Base-by-base conservation (phyloP, 1,284 basidiomycete species). In the Pholiota adiposa region DNA sequence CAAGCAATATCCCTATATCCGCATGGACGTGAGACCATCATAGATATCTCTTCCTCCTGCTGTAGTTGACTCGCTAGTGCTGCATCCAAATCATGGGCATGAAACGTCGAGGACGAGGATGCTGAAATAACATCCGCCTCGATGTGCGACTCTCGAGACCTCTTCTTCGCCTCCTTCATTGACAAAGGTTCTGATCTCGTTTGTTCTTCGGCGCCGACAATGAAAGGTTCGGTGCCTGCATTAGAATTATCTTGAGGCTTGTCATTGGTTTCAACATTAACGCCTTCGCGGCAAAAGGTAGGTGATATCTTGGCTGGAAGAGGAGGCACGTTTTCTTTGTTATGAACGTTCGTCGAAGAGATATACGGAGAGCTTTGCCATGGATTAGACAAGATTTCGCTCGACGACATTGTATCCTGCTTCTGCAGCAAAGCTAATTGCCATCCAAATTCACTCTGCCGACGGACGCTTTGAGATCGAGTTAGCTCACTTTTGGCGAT, bases 31-130 rank as follows among this genome's bases (percentile, higher is more conserved):
- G 54, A 48, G 29, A 59, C 34, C 18, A 58, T 48, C 4, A 65
- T 59, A 12, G 60, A 43, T 49, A 64, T 50, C 43, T 67, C 62
- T 51, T 66, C 67, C 49, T 69, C 67, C 18, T 65, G 61, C 59
- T 67, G 65, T 14, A 69, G 33, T 51, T 67, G 66, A 25, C 54
- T 54, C 1, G 62, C 18, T 11, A 66, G 46, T n/a, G 59, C 61
- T 14, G 44, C 41, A 41, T 65, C 54, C 63, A 65, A 64, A 31
- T 50, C 23, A 36, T 44, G 38, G 18, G 2, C 4, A 4, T 46
- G 21, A 27, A 12, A 46, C 3, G 44, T 46, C 18, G 44, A 46
- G 14, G 14, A 16, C 23, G 44, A 29, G 23, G 23, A 5, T 46
- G 5, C 41, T 23, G 9, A 18, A 3, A 9, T 4, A 2, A 9